These are phyloP conservation scores for Acacia acuminata DNA, from an alignment of 306 rosid species.

Conservation along the genomic window DNA sequence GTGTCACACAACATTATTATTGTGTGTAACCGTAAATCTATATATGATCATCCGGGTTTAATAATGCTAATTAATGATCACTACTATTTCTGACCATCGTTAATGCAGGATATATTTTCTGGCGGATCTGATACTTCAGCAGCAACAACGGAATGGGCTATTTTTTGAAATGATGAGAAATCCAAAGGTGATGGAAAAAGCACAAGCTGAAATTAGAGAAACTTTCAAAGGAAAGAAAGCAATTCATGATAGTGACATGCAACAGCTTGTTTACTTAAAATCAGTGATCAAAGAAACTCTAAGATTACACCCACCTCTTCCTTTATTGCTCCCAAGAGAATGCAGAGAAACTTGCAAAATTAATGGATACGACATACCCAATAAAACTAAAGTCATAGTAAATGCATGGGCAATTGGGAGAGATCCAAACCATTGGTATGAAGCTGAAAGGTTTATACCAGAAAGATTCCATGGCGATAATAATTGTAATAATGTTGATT, in stretches of 20 bases:
- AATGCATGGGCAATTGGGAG: background rate
- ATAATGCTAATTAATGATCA: too few relatives aligned
- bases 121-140: background rate
- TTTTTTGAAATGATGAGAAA: background rate
- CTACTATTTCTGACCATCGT: background rate
- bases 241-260: background rate
- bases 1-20: background rate
- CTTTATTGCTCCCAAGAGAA: background rate
- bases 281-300: background rate
- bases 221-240: background rate
- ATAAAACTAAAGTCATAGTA: background rate
- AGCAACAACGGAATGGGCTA: background rate
- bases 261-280: background rate
- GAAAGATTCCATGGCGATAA: background rate
- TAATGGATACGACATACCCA: background rate
- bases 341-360: background rate
- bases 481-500: background rate
- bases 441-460: background rate
- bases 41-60: too few relatives aligned
- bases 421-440: background rate
- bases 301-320: background rate
- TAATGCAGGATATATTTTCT: background rate
- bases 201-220: background rate
- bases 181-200: background rate
- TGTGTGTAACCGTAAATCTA: too few relatives aligned